Evolutionary conservation across 179 eudicot genomes (phyloP).

Genomic region (Actinidia arguta): DNA sequence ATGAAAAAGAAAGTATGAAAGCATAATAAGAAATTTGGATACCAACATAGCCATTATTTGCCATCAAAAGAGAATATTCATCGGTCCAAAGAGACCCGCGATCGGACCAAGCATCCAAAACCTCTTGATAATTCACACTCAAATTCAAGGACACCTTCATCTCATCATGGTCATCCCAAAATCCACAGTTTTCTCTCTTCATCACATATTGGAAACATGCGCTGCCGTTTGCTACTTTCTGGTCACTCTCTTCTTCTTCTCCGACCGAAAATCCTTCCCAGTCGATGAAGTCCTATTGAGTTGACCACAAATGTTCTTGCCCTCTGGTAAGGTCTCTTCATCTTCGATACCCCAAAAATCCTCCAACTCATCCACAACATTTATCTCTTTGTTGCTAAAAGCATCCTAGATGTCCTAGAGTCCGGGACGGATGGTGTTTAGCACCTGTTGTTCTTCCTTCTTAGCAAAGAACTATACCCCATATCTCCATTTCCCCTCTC

Average conservation of each 20-base stretch:
- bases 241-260: constrained; percentile 27
- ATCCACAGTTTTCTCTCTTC: constrained; percentile 29
- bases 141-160: constrained; percentile 43
- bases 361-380: constrained; percentile 35
- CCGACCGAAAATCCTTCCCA: constrained; percentile 20
- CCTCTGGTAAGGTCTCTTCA: constrained; percentile 11
- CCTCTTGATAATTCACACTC: constrained; percentile 58
- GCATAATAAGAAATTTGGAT: background rate
- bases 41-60: constrained; percentile 49
- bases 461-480: constrained; percentile 15
- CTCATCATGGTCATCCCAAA: constrained; percentile 30
- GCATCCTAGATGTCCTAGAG: constrained; percentile 11
- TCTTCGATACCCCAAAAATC: constrained; percentile 42
- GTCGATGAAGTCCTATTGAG: constrained; percentile 33
- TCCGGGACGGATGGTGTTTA: background rate
- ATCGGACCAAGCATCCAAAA: constrained; percentile 67
- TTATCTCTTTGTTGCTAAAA: constrained; percentile 22
- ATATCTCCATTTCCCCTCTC: constrained; percentile 12
- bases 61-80: constrained; percentile 18
- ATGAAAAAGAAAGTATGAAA: background rate
- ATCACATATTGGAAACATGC: constrained; percentile 9
- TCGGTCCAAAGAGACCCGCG: constrained; percentile 46
- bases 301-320: constrained; percentile 6
- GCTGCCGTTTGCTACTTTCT: background rate
- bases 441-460: constrained; percentile 22